These are phyloP conservation scores for Lachancea quebecensis DNA, from an alignment of 805 yeast genomes.

Conservation along the genomic window DNA sequence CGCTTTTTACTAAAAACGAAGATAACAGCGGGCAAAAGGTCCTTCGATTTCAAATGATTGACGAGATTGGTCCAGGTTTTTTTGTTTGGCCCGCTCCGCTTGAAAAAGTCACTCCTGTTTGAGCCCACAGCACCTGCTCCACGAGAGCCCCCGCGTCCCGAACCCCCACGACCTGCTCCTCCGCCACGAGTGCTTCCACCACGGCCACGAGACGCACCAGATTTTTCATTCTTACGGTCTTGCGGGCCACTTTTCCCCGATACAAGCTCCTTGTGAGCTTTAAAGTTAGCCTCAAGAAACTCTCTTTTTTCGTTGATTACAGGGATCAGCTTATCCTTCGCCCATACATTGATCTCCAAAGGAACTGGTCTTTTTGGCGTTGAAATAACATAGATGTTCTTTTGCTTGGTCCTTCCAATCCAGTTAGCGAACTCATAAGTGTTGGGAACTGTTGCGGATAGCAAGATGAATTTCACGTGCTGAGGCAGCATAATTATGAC, in stretches of 20 bases:
- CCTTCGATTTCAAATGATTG: constrained; percentile 57
- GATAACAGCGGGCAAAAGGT: constrained; percentile 82
- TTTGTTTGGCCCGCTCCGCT: constrained; percentile 65
- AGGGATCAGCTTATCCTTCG: constrained; percentile 64
- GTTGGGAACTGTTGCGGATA: constrained; percentile 98
- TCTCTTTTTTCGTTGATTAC: constrained; percentile 67
- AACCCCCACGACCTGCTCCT: constrained; percentile 27
- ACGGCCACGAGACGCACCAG: constrained; percentile 21
- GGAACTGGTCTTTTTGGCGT: constrained; percentile 98
- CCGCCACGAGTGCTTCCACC: constrained; percentile 25
- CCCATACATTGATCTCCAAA: constrained; percentile 78
- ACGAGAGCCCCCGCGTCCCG: constrained; percentile 32
- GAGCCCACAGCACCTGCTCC: constrained; percentile 37
- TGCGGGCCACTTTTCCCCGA: constrained; percentile 37
- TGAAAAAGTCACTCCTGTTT: constrained; percentile 32
- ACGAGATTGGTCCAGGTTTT: constrained; percentile 72
- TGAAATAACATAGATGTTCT: constrained; percentile 91
- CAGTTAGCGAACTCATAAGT: constrained; percentile 96
- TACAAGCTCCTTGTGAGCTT: constrained; percentile 47
- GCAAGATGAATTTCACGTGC: constrained; percentile 82
- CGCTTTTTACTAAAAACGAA: constrained; percentile 91
- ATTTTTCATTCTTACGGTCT: constrained; percentile 16
- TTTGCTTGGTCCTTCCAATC: constrained; percentile 96
- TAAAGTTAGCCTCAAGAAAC: constrained; percentile 60
- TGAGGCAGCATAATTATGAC: constrained; percentile 97